Conservation (phyloP, 441 rosid species). For the Aleurites moluccanus region DNA sequence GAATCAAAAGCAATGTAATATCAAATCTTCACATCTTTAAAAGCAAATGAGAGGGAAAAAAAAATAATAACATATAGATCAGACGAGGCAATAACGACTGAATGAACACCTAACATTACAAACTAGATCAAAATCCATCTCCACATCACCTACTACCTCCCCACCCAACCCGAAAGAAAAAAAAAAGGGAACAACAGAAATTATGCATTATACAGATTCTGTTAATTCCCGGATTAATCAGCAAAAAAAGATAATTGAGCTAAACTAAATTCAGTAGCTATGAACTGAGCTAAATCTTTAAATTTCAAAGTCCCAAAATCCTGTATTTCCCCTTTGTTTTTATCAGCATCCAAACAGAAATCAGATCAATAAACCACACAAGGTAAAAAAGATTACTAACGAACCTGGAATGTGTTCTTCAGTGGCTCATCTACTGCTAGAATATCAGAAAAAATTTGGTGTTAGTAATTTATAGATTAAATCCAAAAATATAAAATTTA, state of each 20-base stretch:
- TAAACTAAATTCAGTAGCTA: background rate
- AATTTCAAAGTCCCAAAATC: slow-evolving; percentile 4
- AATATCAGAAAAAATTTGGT: background rate
- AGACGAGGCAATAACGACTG: slow-evolving; percentile 16
- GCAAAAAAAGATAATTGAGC: no score
- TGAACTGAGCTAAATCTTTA: no score
- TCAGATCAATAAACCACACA: slow-evolving; percentile 21
- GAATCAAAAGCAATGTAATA: background rate
- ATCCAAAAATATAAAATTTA: background rate
- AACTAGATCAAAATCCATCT: slow-evolving; percentile 27
- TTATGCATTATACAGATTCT: background rate
- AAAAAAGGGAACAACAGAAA: background rate
- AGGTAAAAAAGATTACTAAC: slow-evolving; percentile 36
- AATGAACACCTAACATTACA: background rate
- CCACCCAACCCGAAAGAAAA: background rate
- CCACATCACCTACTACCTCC: background rate
- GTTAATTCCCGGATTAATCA: background rate
- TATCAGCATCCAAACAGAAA: slow-evolving; percentile 10
- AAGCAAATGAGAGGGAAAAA: background rate
- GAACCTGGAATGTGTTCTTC: slow-evolving; percentile 56
- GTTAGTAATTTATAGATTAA: slow-evolving; percentile 15
- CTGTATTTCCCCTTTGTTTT: background rate
- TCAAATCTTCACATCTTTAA: background rate
- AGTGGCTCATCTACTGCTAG: slow-evolving; percentile 70
- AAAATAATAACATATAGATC: slow-evolving; percentile 12